Evolutionary conservation across 1,139 yeast genomes (phyloP).

Genomic region (Suhomyces taliae): DNA sequence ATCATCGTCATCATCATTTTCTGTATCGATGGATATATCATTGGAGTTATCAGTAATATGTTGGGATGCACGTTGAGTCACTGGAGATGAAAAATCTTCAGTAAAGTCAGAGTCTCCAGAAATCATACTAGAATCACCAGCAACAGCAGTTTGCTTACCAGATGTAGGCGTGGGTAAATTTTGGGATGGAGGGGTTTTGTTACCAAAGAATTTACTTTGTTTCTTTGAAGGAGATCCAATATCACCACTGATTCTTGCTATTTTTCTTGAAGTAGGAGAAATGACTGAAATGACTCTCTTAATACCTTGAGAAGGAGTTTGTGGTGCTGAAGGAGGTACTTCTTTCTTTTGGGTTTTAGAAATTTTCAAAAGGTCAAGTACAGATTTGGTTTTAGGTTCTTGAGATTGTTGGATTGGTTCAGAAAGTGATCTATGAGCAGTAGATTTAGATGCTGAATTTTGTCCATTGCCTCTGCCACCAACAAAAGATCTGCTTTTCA

Average conservation of each 20-base stretch:
- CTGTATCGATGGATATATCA: slow-evolving; percentile 12
- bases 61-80: slow-evolving; percentile 5
- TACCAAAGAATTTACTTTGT: slow-evolving; percentile 22
- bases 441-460: background rate
- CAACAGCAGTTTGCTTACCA: slow-evolving; percentile 11
- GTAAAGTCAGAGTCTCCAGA: slow-evolving; percentile 40
- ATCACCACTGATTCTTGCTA: slow-evolving; percentile 17
- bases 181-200: background rate
- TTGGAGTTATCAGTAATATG: background rate
- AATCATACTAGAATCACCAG: slow-evolving; percentile 22
- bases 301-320: slow-evolving; percentile 5
- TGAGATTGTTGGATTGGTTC: background rate
- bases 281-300: slow-evolving; percentile 9
- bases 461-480: background rate
- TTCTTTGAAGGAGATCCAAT: slow-evolving; percentile 6
- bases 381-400: slow-evolving; percentile 2
- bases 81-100: slow-evolving; percentile 35
- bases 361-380: slow-evolving; percentile 13
- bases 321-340: slow-evolving; percentile 1
- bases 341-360: slow-evolving; percentile 5
- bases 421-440: background rate
- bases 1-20: slow-evolving; percentile 18
- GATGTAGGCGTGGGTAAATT: slow-evolving; percentile 11
- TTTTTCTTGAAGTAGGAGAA: slow-evolving; percentile 32
- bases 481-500: slow-evolving; percentile 28